A percentile compares a stretch with the other conserved stretches of the same genome.
Conservation (phyloP, 306 rosid species). For the Malus fusca region DNA sequence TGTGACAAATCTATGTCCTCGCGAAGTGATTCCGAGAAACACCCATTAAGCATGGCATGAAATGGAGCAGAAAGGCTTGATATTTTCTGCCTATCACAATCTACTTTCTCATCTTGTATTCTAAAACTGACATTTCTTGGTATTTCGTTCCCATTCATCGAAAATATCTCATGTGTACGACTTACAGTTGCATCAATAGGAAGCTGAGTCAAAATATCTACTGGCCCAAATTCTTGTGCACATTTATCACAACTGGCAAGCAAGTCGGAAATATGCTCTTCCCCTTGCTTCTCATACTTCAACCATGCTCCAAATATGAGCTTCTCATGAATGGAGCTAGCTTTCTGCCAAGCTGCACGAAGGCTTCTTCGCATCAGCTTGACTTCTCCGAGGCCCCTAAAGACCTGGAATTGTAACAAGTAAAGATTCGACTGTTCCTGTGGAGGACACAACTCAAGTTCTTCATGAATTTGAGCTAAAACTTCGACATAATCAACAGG, state of each 20-base stretch:
- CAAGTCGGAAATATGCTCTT: constrained; percentile 60
- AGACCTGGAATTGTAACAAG: constrained; percentile 77
- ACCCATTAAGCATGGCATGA: constrained; percentile 81
- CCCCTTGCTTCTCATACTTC: constrained; percentile 85
- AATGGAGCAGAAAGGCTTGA: constrained; percentile 82
- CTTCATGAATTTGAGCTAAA: constrained; percentile 93
- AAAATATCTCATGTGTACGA: constrained; percentile 35
- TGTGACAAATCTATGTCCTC: constrained; percentile 75
- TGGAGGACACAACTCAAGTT: constrained; percentile 69
- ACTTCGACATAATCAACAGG: constrained; percentile 82
- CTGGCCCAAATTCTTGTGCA: constrained; percentile 57
- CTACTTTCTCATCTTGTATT: constrained; percentile 61
- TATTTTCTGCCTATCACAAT: constrained; percentile 71
- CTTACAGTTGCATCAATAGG: constrained; percentile 23
- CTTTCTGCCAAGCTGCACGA: constrained; percentile 76
- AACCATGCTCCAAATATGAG: constrained; percentile 86
- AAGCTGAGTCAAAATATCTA: constrained; percentile 56
- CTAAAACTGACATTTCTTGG: constrained; percentile 46
- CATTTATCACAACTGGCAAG: constrained; percentile 62
- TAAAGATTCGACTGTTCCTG: constrained; percentile 68
- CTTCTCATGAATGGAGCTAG: constrained; percentile 65
- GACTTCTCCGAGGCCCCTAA: constrained; percentile 77
- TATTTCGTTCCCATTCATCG: constrained; percentile 37
- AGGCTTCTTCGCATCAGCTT: constrained; percentile 89
- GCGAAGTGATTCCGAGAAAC: constrained; percentile 66